Percentiles rank a stretch among this genome's conserved stretches.
These are phyloP conservation scores for Fagopyrum esculentum DNA, from an alignment of 148 eudicot species.

Conservation along the genomic window DNA sequence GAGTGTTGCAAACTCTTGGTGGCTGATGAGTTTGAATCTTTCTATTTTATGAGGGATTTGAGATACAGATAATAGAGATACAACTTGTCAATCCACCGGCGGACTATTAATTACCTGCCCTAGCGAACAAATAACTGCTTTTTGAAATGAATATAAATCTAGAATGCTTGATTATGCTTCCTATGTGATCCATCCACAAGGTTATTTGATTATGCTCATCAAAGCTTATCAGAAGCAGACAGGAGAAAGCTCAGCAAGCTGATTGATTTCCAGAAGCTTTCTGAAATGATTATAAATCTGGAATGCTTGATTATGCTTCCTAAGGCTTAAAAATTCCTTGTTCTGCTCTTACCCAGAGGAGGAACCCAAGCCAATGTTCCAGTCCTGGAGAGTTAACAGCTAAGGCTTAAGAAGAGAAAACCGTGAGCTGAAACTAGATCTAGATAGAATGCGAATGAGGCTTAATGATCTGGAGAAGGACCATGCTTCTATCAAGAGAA, in stretches of 20 bases:
- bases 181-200: too few relatives aligned
- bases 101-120: background rate
- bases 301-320: background rate
- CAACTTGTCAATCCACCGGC: background rate
- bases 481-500: conserved; percentile 91
- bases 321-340: conserved; percentile 67
- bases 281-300: background rate
- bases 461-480: conserved; percentile 93
- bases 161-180: background rate
- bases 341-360: conserved; percentile 60
- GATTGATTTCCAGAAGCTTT: conserved; percentile 70
- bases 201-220: conserved; percentile 37
- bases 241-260: conserved; percentile 72
- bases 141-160: background rate
- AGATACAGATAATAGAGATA: background rate
- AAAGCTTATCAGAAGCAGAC: conserved; percentile 58
- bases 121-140: background rate
- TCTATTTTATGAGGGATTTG: background rate
- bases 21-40: background rate
- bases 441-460: conserved; percentile 86
- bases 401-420: conserved; percentile 77
- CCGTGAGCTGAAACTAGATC: conserved; percentile 85
- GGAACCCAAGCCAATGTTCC: conserved; percentile 47
- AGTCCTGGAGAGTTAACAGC: conserved; percentile 87
- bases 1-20: background rate